A percentile compares a stretch with the other conserved stretches of the same genome.
These are phyloP conservation scores for Saccharomycodes ludwigii DNA, from an alignment of 805 yeast species.

Conservation along the genomic window DNA sequence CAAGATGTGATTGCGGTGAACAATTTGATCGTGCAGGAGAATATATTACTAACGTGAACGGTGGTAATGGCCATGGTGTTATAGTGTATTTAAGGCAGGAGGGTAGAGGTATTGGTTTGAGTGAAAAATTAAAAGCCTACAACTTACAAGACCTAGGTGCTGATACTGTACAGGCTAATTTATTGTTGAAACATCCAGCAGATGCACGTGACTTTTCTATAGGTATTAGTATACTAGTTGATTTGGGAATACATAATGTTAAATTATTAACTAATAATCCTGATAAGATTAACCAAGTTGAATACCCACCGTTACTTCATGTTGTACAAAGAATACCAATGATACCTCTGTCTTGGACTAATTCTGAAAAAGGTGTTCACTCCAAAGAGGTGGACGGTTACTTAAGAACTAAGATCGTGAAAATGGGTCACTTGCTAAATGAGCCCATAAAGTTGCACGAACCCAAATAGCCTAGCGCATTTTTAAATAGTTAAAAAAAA, in stretches of 20 bases:
- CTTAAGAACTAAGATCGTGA: constrained; percentile 82
- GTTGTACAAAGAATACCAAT: constrained; percentile 90
- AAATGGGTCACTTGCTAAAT: constrained; percentile 90
- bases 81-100: constrained; percentile 94
- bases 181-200: constrained; percentile 89
- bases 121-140: constrained; percentile 93
- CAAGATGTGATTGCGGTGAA: constrained; percentile 98
- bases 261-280: constrained; percentile 88
- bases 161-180: constrained; percentile 93
- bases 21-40: constrained; percentile 97
- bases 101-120: constrained; percentile 97
- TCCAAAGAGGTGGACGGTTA: constrained; percentile 87
- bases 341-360: constrained; percentile 89
- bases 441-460: constrained; percentile 25
- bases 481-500: too few species aligned
- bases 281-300: constrained; percentile 89
- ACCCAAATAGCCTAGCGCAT: too few species aligned
- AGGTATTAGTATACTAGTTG: constrained; percentile 86
- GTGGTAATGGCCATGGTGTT: constrained; percentile 77
- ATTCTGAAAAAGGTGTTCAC: constrained; percentile 50
- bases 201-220: constrained; percentile 90
- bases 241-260: constrained; percentile 61
- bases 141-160: constrained; percentile 96
- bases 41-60: constrained; percentile 44
- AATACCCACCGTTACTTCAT: constrained; percentile 62